Conservation (phyloP, 2,329 filamentous ascomycete species). For the Geoglossum cookeanum region DNA sequence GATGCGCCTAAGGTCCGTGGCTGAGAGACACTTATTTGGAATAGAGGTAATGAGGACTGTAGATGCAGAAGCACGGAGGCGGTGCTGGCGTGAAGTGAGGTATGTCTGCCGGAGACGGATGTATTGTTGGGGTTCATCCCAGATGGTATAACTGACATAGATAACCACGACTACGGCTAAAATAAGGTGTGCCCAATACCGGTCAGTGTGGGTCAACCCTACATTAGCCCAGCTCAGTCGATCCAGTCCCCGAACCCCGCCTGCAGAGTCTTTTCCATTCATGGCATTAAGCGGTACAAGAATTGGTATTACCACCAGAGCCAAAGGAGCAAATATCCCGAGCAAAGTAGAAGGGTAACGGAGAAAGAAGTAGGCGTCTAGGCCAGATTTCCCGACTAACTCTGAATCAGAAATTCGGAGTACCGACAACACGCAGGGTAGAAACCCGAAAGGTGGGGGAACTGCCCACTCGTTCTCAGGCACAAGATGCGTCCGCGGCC, state of each 20-base stretch:
- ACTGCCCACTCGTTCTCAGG: slow-evolving; percentile 67
- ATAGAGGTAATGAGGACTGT: slow-evolving; percentile 88
- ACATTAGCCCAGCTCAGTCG: slow-evolving; percentile 79
- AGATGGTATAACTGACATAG: slow-evolving; percentile 78
- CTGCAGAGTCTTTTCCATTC: slow-evolving; percentile 40
- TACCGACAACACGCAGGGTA: slow-evolving; percentile 33
- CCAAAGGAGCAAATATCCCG: slow-evolving; percentile 77
- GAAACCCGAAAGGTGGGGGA: slow-evolving; percentile 39
- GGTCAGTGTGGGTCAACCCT: slow-evolving; percentile 37
- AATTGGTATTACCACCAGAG: slow-evolving; percentile 60
- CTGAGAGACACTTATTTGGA: slow-evolving; percentile 72
- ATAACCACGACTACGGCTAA: slow-evolving; percentile 59
- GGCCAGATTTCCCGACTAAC: slow-evolving; percentile 83
- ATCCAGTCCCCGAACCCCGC: slow-evolving; percentile 48
- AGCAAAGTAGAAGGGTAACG: slow-evolving; percentile 74
- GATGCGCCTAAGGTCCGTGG: slow-evolving; percentile 60
- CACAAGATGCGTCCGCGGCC: slow-evolving; percentile 70
- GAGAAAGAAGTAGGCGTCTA: slow-evolving; percentile 95
- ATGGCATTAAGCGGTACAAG: slow-evolving; percentile 69
- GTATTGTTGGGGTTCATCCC: slow-evolving; percentile 68
- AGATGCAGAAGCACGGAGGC: slow-evolving; percentile 84
- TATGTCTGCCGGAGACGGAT: slow-evolving; percentile 89
- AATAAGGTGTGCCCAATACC: slow-evolving; percentile 71
- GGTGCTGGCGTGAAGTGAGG: slow-evolving; percentile 84
- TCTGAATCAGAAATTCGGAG: slow-evolving; percentile 59